Conservation (phyloP, 805 yeast species). For the Wickerhamomyces tratensis region DNA sequence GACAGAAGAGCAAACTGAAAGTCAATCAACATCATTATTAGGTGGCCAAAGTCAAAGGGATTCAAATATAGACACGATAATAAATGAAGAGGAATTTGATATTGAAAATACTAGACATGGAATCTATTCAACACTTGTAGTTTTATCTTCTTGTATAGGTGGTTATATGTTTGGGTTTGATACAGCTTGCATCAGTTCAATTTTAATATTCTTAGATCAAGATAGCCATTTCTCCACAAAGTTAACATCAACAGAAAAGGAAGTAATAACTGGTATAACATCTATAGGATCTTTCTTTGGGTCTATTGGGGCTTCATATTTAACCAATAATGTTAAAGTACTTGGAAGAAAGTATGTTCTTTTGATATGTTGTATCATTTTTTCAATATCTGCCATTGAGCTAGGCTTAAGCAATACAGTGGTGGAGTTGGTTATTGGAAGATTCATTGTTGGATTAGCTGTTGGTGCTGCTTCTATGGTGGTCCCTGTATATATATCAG, state of each 20-base stretch:
- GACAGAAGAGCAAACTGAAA: too few relatives aligned
- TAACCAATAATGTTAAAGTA: slow-evolving; percentile 31
- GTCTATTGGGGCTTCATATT: slow-evolving; percentile 37
- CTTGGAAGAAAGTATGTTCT: slow-evolving; percentile 31
- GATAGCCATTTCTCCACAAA: slow-evolving; percentile 20
- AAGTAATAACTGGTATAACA: slow-evolving; percentile 32
- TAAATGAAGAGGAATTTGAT: background rate
- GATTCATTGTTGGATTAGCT: slow-evolving; percentile 60
- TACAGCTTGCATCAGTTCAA: slow-evolving; percentile 56
- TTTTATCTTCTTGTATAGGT: slow-evolving; percentile 38
- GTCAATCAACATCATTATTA: too few relatives aligned
- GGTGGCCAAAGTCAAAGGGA: too few relatives aligned
- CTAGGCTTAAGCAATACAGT: slow-evolving; percentile 33
- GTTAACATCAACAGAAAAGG: slow-evolving; percentile 28
- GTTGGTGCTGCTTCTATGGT: slow-evolving; percentile 66
- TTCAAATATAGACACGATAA: too few relatives aligned
- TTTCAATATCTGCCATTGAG: slow-evolving; percentile 39
- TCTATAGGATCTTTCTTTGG: slow-evolving; percentile 48
- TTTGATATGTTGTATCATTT: slow-evolving; percentile 33
- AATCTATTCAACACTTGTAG: slow-evolving; percentile 11
- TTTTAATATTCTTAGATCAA: slow-evolving; percentile 34
- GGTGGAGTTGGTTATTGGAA: slow-evolving; percentile 37
- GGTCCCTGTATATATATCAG: slow-evolving; percentile 50
- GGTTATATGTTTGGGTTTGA: slow-evolving; percentile 58
- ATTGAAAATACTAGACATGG: slow-evolving; percentile 9